These are phyloP conservation scores for Alternaria dauci DNA, from an alignment of 2,329 filamentous ascomycete species.

Conservation along the genomic window DNA sequence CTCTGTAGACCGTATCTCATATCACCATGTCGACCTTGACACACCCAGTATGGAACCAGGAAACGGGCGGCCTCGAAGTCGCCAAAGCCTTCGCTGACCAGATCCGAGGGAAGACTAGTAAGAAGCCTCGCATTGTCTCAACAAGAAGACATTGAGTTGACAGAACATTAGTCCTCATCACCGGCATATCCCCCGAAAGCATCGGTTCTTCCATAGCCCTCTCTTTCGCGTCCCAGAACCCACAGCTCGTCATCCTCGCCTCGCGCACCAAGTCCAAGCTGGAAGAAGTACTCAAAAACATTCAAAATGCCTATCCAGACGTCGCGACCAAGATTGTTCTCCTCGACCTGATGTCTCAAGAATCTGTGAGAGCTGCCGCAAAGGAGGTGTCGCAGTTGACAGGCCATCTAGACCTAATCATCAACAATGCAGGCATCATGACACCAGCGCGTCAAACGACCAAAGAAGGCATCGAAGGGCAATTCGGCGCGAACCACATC, in stretches of 20 bases:
- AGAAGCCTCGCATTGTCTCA: fast-evolving
- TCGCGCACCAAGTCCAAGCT: conserved; percentile 57
- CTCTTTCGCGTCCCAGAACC: conserved; percentile 39
- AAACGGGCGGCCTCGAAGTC: conserved; percentile 44
- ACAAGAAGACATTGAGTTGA: conserved; percentile 1
- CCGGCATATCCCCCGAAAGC: conserved; percentile 41
- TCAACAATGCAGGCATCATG: conserved; percentile 57
- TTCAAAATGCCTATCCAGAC: conserved; percentile 44
- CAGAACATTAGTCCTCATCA: conserved; percentile 48
- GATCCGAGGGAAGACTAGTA: conserved; percentile 41
- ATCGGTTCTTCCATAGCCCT: conserved; percentile 44
- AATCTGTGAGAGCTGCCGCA: conserved; percentile 48
- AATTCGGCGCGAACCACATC: conserved; percentile 59
- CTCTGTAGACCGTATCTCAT: not conserved
- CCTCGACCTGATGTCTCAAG: conserved; percentile 53
- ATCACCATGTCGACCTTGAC: conserved; percentile 31
- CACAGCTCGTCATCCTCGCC: conserved; percentile 41
- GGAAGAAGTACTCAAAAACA: conserved; percentile 48
- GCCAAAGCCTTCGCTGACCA: conserved; percentile 40
- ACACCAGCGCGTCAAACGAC: conserved; percentile 42
- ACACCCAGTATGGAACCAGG: conserved; percentile 46
- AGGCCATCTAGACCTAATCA: conserved; percentile 54
- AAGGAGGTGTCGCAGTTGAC: conserved; percentile 34
- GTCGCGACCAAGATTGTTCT: conserved; percentile 29
- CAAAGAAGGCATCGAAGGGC: conserved; percentile 57